Percentiles rank a stretch among this genome's conserved stretches.
Evolutionary conservation across 345 rosid genomes (phyloP).

Genomic region (Odontarrhena argentea): DNA sequence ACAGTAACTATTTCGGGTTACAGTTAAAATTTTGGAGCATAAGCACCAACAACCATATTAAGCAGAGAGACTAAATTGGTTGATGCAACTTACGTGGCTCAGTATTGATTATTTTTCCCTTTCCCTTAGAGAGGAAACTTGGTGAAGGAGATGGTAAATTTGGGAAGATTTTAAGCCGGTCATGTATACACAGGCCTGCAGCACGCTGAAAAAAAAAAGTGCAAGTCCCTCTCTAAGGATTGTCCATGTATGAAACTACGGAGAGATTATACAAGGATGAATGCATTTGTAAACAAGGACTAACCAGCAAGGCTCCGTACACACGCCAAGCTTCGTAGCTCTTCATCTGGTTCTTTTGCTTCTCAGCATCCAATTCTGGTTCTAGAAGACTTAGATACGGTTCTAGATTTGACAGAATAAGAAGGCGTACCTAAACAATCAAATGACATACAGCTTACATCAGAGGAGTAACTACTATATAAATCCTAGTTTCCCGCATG

Average conservation of each 20-base stretch:
- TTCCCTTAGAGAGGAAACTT: slow-evolving; percentile 48
- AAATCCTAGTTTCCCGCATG: slow-evolving; percentile 5
- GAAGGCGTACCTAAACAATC: slow-evolving; percentile 66
- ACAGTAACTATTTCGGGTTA: slow-evolving; percentile 1
- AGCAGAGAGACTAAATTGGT: background rate
- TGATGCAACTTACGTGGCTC: slow-evolving; percentile 50
- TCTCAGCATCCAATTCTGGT: slow-evolving; percentile 85
- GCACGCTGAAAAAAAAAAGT: slow-evolving; percentile 58
- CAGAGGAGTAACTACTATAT: slow-evolving; percentile 14
- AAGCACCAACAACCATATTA: slow-evolving; percentile 11
- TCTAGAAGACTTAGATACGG: slow-evolving; percentile 81
- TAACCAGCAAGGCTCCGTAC: slow-evolving; percentile 83
- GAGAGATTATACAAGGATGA: slow-evolving; percentile 5
- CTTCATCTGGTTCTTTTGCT: slow-evolving; percentile 84
- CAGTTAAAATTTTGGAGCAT: background rate
- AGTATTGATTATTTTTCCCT: slow-evolving; percentile 46
- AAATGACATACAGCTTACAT: slow-evolving; percentile 11
- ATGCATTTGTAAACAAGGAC: slow-evolving; percentile 27
- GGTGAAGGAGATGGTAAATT: slow-evolving; percentile 58
- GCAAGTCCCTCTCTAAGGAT: slow-evolving; percentile 1
- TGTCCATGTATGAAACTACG: slow-evolving; percentile 20
- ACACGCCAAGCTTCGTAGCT: slow-evolving; percentile 94
- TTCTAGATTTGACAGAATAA: slow-evolving; percentile 75
- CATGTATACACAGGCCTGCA: slow-evolving; percentile 69
- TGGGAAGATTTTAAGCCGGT: slow-evolving; percentile 74